These are phyloP conservation scores for Pichia paraexigua DNA, from an alignment of 805 yeast species.

Conservation along the genomic window DNA sequence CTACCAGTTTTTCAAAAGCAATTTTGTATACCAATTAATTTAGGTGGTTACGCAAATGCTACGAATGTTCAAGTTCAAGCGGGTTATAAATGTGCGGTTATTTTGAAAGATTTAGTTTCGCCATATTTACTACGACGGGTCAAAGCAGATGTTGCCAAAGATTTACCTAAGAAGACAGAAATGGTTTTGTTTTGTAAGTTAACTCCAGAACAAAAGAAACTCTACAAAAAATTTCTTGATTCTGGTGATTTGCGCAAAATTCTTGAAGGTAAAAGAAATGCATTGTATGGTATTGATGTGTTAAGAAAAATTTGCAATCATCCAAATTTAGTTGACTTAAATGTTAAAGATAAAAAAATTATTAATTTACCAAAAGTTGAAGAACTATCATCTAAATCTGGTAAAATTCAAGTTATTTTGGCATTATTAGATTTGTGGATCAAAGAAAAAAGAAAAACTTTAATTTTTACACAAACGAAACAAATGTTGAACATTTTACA, in stretches of 20 bases:
- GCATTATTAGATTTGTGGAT: constrained; percentile 72
- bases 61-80: constrained; percentile 93
- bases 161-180: constrained; percentile 86
- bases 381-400: constrained; percentile 45
- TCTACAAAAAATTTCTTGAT: constrained; percentile 66
- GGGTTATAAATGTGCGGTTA: constrained; percentile 92
- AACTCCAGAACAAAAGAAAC: constrained; percentile 64
- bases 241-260: constrained; percentile 72
- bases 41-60: constrained; percentile 98
- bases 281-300: constrained; percentile 83
- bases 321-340: constrained; percentile 69
- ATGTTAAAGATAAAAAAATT: constrained; percentile 23
- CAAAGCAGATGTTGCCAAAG: constrained; percentile 92
- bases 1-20: constrained; percentile 90
- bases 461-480: constrained; percentile 85
- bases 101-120: constrained; percentile 76
- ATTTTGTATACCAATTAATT: constrained; percentile 84
- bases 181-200: constrained; percentile 88
- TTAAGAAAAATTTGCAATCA: constrained; percentile 92
- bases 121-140: constrained; percentile 84
- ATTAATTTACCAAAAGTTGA: constrained; percentile 22
- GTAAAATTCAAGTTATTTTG: constrained; percentile 84
- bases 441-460: constrained; percentile 64
- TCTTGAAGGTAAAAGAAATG: constrained; percentile 67
- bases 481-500: constrained; percentile 91